Percentiles rank a stretch among this genome's conserved stretches.
Evolutionary conservation across 192 early-diverging fungal species (phyloP).

Genomic region (Pecoramyces ruminantium): DNA sequence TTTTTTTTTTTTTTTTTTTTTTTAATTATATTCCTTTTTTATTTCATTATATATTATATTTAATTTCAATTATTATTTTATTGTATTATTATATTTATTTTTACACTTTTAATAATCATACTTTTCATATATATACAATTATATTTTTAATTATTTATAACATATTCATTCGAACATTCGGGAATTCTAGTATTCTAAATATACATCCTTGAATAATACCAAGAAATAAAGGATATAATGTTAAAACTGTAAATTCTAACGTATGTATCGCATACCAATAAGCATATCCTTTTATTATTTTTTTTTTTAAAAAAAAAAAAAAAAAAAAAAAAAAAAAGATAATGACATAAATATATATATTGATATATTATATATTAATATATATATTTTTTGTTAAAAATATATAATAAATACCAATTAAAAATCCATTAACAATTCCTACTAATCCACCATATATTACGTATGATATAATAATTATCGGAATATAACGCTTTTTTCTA

Average conservation of each 20-base stretch:
- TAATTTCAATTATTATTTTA: no score
- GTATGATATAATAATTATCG: neutral
- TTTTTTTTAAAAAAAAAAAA: no score
- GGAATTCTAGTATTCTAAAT: neutral
- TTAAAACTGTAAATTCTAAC: neutral
- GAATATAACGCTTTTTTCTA: neutral
- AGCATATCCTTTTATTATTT: neutral
- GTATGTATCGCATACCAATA: neutral
- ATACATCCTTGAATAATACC: neutral
- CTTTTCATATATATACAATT: no score
- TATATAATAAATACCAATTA: neutral
- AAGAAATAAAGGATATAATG: neutral
- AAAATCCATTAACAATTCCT: neutral
- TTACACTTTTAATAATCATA: no score
- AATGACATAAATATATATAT: no score
- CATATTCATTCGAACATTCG: neutral
- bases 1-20: no score
- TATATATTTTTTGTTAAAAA: no score
- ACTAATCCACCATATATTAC: neutral
- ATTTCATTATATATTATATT: no score
- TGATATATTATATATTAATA: no score
- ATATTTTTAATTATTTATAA: neutral
- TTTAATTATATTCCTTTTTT: no score
- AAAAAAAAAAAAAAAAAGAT: no score
- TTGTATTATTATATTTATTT: no score